Evolutionary conservation across 495 filamentous ascomycete species (phyloP).

Genomic region (Neurospora sp.): DNA sequence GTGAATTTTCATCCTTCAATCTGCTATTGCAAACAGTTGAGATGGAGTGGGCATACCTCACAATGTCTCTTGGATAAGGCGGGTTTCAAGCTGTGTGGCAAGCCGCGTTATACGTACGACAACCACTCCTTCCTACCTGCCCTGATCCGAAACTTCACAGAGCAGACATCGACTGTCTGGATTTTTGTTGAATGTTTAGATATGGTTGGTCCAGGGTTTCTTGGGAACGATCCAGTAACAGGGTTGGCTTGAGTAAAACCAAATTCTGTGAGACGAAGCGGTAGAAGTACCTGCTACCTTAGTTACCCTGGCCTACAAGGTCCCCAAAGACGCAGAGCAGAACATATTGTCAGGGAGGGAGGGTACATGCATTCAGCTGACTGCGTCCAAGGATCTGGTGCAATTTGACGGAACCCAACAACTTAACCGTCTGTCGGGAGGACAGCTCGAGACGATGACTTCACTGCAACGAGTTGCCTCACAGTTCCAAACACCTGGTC

Average conservation of each 20-base stretch:
- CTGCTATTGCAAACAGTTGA: neutral
- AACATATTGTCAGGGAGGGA: no score
- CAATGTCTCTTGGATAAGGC: neutral
- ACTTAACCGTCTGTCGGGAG: neutral
- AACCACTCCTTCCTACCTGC: neutral
- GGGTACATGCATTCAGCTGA: neutral
- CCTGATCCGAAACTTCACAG: neutral
- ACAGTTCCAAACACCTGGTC: no score
- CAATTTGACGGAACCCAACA: neutral
- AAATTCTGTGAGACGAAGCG: no score
- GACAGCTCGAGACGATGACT: neutral
- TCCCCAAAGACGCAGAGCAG: no score
- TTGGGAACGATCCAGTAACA: no score
- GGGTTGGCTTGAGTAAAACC: no score
- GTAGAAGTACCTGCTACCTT: no score
- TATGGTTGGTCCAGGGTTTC: neutral
- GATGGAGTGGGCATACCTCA: neutral
- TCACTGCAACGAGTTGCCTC: neutral
- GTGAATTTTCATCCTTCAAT: neutral
- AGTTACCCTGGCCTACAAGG: no score
- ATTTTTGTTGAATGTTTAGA: neutral
- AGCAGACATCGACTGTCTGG: neutral
- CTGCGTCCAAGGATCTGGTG: neutral
- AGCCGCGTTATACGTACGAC: neutral
- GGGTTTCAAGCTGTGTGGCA: neutral